Evolutionary conservation across 371 early-diverging fungal genomes (phyloP).

Genomic region (Mucor saturninus): DNA sequence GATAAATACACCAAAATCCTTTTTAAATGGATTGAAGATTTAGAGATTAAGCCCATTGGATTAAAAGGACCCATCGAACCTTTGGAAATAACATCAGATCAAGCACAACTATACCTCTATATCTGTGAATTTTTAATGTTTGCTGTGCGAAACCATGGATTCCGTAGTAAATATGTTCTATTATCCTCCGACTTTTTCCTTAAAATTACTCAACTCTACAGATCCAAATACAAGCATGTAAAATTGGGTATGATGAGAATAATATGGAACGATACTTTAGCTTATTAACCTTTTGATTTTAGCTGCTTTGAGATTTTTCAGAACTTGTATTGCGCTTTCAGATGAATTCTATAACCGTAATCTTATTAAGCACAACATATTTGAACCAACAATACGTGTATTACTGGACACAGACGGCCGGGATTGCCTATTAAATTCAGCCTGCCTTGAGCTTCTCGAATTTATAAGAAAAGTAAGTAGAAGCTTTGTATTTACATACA

Average conservation of each 20-base stretch:
- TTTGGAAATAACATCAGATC: slow-evolving; percentile 32
- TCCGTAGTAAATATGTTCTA: slow-evolving; percentile 79
- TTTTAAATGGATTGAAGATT: slow-evolving; percentile 61
- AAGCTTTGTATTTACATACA: slow-evolving; percentile 3
- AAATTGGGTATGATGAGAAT: slow-evolving; percentile 60
- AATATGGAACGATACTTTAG: neutral
- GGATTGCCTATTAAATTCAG: slow-evolving; percentile 86
- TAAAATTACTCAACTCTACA: slow-evolving; percentile 68
- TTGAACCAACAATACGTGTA: slow-evolving; percentile 71
- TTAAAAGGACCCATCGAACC: slow-evolving; percentile 41
- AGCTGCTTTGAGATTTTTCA: slow-evolving; percentile 82
- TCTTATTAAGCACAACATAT: slow-evolving; percentile 66
- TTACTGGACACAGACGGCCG: slow-evolving; percentile 67
- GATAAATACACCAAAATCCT: slow-evolving; percentile 59
- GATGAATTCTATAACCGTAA: slow-evolving; percentile 83
- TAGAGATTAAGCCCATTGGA: slow-evolving; percentile 38
- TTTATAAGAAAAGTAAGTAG: slow-evolving; percentile 69
- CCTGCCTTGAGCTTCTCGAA: slow-evolving; percentile 86
- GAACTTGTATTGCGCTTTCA: slow-evolving; percentile 71
- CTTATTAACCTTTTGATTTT: slow-evolving; percentile 1
- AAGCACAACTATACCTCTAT: slow-evolving; percentile 54
- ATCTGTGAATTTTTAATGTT: slow-evolving; percentile 79
- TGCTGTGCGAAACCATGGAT: slow-evolving; percentile 63
- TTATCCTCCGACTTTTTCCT: slow-evolving; percentile 63
- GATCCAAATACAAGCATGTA: slow-evolving; percentile 70